Percentiles rank a stretch among this genome's conserved stretches.
These are phyloP conservation scores for Kazachstania bromeliacearum DNA, from an alignment of 805 yeast species.

Conservation along the genomic window DNA sequence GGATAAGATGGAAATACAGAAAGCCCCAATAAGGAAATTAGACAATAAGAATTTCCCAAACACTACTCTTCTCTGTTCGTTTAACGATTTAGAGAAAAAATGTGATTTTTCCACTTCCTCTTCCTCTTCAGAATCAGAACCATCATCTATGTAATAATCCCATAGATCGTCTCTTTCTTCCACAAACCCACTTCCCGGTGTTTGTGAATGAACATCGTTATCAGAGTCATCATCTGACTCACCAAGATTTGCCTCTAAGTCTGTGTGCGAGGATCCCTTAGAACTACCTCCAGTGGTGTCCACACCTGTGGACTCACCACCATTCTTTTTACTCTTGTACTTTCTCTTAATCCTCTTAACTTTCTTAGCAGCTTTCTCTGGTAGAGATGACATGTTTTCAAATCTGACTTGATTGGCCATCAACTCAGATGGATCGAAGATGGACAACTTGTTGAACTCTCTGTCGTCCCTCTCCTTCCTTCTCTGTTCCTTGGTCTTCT, in stretches of 20 bases:
- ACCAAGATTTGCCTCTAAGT: background rate
- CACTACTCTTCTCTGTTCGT: slow-evolving; percentile 6
- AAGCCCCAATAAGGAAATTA: slow-evolving; percentile 12
- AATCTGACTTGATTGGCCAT: background rate
- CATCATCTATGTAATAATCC: background rate
- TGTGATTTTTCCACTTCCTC: background rate
- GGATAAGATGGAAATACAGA: slow-evolving; percentile 18
- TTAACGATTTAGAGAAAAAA: slow-evolving; percentile 6
- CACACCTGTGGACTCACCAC: background rate
- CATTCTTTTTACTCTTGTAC: background rate
- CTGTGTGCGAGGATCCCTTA: background rate
- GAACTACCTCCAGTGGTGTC: background rate
- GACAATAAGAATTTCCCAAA: slow-evolving; percentile 3
- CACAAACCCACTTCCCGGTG: background rate
- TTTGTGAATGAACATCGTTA: background rate
- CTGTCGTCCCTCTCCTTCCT: background rate
- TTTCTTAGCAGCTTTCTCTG: background rate
- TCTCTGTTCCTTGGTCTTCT: background rate
- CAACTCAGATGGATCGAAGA: slow-evolving; percentile 1
- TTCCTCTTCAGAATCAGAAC: background rate
- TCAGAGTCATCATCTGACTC: background rate
- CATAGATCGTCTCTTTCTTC: background rate
- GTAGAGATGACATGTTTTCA: background rate
- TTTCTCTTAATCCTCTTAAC: background rate
- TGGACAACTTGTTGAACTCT: background rate